Conservation (phyloP, 495 filamentous ascomycete species). For the Talaromyces trachyspermus region DNA sequence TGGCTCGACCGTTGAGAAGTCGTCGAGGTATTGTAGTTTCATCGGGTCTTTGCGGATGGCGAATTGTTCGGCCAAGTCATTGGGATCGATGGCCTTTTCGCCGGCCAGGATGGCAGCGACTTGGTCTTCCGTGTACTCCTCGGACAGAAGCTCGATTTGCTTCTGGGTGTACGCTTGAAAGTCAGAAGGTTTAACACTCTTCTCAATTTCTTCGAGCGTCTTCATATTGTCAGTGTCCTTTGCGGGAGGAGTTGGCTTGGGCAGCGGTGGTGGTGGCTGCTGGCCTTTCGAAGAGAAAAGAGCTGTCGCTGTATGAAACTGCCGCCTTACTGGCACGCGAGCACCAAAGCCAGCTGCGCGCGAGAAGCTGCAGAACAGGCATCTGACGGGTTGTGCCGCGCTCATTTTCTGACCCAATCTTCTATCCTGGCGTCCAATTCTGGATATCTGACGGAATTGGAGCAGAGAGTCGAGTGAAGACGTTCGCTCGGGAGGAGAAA, state of each 20-base stretch:
- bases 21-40: slow-evolving; percentile 71
- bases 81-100: slow-evolving; percentile 70
- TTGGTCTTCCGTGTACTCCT: slow-evolving; percentile 72
- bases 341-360: slow-evolving; percentile 29
- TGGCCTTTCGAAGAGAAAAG: slow-evolving; percentile 21
- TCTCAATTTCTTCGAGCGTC: slow-evolving; percentile 13
- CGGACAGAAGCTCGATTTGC: slow-evolving; percentile 54
- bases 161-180: slow-evolving; percentile 60
- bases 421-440: no score
- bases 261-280: neutral
- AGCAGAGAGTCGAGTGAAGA: slow-evolving; percentile 4
- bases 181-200: slow-evolving; percentile 27
- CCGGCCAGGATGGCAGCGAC: slow-evolving; percentile 79
- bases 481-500: neutral
- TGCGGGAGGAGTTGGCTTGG: slow-evolving; percentile 18
- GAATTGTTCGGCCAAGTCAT: slow-evolving; percentile 68
- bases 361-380: slow-evolving; percentile 48
- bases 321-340: slow-evolving; percentile 37
- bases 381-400: slow-evolving; percentile 49
- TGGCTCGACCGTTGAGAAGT: slow-evolving; percentile 70
- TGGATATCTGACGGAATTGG: slow-evolving; percentile 5
- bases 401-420: slow-evolving; percentile 40
- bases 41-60: slow-evolving; percentile 62
- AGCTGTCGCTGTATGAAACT: slow-evolving; percentile 44
- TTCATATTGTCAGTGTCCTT: slow-evolving; percentile 15